Evolutionary conservation across 2,329 filamentous ascomycete genomes (phyloP), one percentile per base, ranked within the genome.

Genomic region (Xylogone sp.): DNA sequence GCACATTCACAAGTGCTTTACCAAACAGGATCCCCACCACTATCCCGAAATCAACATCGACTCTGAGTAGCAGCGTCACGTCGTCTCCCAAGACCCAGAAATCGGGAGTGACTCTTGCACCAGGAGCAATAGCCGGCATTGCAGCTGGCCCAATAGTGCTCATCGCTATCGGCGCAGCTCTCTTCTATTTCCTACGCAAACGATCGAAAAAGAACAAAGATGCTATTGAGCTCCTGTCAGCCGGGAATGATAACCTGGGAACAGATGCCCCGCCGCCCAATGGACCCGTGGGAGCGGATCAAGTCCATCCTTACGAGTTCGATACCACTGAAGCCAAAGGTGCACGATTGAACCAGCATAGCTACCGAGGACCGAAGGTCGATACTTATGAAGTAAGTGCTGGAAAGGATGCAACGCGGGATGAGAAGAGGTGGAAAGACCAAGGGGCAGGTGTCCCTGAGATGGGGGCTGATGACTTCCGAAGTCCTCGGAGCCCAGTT

Each of bases 241-340:
- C 50, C 6, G 34, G 34, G 34, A 39, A 39, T 18, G 34, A 39
- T 39, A 39, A 39, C 34, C 5, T 39, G 4, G 34, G 12, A 6
- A 16, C 34, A 39, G 43, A 45, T 29, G 43, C 52, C 22, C 50
- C 54, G 19, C 54, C 56, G 24, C 42, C 56, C 1, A 57, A 59
- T 45, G 55, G 56, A 3, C 56, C 56, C 2, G 55, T 57, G 1
- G 55, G 56, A 27, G 53, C 49, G 27, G 56, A 57, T 42, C 54
- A 59, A 39, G 39, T 53, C 4, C 18, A 55, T 43, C 53, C 56
- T 1, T 59, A 59, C 20, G 56, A 58, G 20, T 52, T 50, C 4
- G 45, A 49, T 24, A 45, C 46, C 5, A 56, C 53, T 24, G 53
- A 58, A 45, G 47, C 46, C 8, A 44, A 1, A 22, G 42, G 18